A percentile compares a stretch with the other conserved stretches of the same genome.
Conservation (phyloP, 306 rosid genomes). For the Dicorynia guianensis region DNA sequence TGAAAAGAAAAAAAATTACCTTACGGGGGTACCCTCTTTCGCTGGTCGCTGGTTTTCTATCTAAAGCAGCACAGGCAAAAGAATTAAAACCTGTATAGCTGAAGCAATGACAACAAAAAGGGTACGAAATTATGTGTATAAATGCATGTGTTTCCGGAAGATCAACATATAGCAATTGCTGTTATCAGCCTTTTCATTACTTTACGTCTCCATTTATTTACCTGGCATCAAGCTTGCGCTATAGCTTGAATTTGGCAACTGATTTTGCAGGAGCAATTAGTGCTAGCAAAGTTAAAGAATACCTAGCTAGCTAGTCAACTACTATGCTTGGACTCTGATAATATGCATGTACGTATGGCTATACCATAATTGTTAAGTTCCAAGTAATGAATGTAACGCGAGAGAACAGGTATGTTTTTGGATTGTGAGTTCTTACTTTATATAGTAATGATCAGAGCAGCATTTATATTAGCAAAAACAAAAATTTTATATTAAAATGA, state of each 20-base stretch:
- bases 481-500: too few relatives aligned
- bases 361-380: too few relatives aligned
- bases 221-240: neutral
- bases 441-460: neutral
- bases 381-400: too few relatives aligned
- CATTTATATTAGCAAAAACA: neutral
- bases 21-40: slow-evolving; percentile 8
- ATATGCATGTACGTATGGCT: neutral
- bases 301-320: neutral
- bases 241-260: slow-evolving; percentile 1
- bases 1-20: slow-evolving; percentile 1
- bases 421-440: neutral
- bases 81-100: neutral
- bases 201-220: neutral
- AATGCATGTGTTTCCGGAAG: neutral
- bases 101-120: slow-evolving; percentile 4
- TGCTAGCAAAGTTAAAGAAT: neutral
- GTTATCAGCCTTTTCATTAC: slow-evolving; percentile 33
- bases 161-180: too few relatives aligned
- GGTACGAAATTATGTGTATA: neutral
- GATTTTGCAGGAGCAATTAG: neutral
- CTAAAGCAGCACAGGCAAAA: too few relatives aligned
- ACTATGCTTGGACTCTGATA: neutral
- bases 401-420: too few relatives aligned
- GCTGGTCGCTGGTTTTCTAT: slow-evolving; percentile 11